phyloP scores from a whole-genome alignment of 345 rosid genomes.

The Bruguiera sexangula region DNA sequence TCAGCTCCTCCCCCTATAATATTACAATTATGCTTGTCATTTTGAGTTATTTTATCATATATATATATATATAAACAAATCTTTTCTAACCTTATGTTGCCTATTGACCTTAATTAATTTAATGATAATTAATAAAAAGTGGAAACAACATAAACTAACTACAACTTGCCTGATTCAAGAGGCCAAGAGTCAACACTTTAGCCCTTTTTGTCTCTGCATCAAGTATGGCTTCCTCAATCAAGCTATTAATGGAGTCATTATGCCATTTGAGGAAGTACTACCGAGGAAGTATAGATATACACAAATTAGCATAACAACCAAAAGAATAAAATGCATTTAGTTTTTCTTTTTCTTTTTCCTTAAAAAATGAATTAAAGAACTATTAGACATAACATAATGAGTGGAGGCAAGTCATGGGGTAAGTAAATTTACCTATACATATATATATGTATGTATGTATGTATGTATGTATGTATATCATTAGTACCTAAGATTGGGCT shows the following conservation, averaged over 20 bases:
- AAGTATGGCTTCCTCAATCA: slow-evolving; percentile 56
- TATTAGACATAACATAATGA: too few species aligned
- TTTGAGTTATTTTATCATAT: too few species aligned
- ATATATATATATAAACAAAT: too few species aligned
- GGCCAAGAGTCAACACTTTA: slow-evolving; percentile 57
- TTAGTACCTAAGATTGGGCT: background rate
- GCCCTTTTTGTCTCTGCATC: slow-evolving; percentile 56
- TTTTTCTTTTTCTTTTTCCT: too few species aligned
- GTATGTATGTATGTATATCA: background rate
- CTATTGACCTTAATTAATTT: too few species aligned
- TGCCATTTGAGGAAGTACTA: slow-evolving; percentile 45
- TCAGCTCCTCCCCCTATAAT: slow-evolving; percentile 50
- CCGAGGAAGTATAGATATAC: background rate
- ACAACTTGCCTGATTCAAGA: slow-evolving; percentile 53
- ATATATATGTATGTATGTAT: too few species aligned
- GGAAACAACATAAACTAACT: too few species aligned
- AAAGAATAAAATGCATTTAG: background rate
- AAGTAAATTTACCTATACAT: too few species aligned
- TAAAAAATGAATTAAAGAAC: too few species aligned
- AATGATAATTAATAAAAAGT: too few species aligned
- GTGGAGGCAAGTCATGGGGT: too few species aligned
- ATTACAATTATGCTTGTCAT: background rate
- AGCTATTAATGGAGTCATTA: slow-evolving; percentile 35
- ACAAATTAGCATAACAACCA: background rate
- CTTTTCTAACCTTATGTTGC: too few species aligned